Evolutionary conservation across 805 yeast genomes (phyloP), one percentile per base, ranked within the genome.

Genomic region (Yamadazyma nakazawae): DNA sequence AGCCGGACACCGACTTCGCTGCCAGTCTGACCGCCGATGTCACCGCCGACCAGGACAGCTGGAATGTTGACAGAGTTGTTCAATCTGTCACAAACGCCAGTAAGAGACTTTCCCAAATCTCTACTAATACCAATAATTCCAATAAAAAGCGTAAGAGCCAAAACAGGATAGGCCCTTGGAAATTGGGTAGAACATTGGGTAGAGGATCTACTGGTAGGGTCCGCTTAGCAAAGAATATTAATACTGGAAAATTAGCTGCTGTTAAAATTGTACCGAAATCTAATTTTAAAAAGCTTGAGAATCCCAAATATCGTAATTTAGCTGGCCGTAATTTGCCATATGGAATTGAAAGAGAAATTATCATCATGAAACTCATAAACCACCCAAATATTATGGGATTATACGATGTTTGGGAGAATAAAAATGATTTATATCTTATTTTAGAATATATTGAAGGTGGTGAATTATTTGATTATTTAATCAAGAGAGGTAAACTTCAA

Each of bases 151-250:
- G 75, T 39, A 64, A 69, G 48, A 54, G 54, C 48, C 81, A 77
- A 55, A 76, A 78, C 53, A 76, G 81, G 55, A 83, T 94, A 38
- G 99, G 99, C 2, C 97, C 99, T 1, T 94, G 99, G 99, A 87
- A 89, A 61, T 72, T 94, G 32, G 98, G 98, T 25, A 79, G 92
- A 54, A 94, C 99, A 2, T 72, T 94, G 43, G 99, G 99, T 19
- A 78, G 95, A 49, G 99, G 99, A n/a, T 86, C 96, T 12, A 88
- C 97, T 1, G 98, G 99, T 19, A 79, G 97, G 51, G 99, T 94
- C 14, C 74, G 96, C 49, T 75, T 94, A 46, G 98, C 99, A 13
- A 85, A 89, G 55, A 95, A 94, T 63, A 78, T 82, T 37, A 78
- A 79, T 45, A 85, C 94, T 1, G 94, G 94, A 41, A 85, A 89